phyloP scores from a whole-genome alignment of 176 grass and related monocot genomes.

The Ampelocalamus luodianensis region DNA sequence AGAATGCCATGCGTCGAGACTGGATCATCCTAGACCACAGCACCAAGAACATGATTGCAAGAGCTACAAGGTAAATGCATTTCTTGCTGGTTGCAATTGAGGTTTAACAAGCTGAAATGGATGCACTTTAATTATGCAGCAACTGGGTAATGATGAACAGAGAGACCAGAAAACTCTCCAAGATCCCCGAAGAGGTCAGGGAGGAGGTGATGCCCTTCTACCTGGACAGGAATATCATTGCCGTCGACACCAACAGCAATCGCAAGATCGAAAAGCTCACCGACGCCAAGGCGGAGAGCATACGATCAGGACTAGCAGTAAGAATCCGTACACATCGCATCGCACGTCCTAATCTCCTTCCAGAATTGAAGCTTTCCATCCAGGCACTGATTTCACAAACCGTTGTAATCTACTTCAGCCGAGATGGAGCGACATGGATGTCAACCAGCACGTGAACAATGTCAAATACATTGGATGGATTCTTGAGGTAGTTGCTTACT shows the following conservation, averaged over 20 bases:
- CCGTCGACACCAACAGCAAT: background rate
- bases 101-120: background rate
- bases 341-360: background rate
- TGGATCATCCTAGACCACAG: constrained; percentile 48
- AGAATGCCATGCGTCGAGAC: constrained; percentile 53
- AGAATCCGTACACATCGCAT: background rate
- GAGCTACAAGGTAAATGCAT: constrained; percentile 42
- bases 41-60: constrained; percentile 38
- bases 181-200: constrained; percentile 53
- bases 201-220: constrained; percentile 60
- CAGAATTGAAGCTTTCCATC: too few species aligned
- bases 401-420: constrained; percentile 42
- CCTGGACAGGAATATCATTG: constrained; percentile 47
- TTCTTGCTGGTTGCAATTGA: background rate
- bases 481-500: constrained; percentile 37
- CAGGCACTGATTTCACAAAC: background rate
- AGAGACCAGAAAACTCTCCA: constrained; percentile 61
- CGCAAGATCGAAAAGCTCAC: constrained; percentile 57
- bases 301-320: constrained; percentile 57
- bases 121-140: constrained; percentile 32
- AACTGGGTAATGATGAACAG: constrained; percentile 70
- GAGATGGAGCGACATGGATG: constrained; percentile 63
- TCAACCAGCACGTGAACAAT: constrained; percentile 69
- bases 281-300: constrained; percentile 44
- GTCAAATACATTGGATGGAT: constrained; percentile 72